phyloP scores from a whole-genome alignment of 2,329 filamentous ascomycete species.

The Ophiostoma perfectum region DNA sequence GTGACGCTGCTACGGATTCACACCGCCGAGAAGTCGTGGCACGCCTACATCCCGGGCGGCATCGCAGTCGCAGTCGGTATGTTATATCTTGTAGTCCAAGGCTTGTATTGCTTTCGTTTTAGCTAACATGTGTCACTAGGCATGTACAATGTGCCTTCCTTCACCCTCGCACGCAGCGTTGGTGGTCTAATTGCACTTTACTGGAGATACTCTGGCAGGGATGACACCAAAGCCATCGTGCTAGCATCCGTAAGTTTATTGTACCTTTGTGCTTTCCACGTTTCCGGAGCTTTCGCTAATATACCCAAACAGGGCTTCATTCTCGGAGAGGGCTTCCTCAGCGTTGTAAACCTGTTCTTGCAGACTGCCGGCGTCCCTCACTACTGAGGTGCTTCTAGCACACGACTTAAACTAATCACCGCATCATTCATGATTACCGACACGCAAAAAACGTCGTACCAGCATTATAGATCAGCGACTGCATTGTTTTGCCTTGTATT shows the following conservation, averaged over 20 bases:
- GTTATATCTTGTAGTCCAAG: constrained; percentile 29
- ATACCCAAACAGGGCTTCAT: constrained; percentile 63
- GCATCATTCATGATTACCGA: neutral
- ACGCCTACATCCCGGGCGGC: constrained; percentile 75
- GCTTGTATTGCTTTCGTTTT: neutral
- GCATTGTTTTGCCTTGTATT: constrained; percentile 1
- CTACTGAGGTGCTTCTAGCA: constrained; percentile 8
- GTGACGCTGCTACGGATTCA: constrained; percentile 67
- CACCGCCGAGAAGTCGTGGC: constrained; percentile 55
- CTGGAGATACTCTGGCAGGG: constrained; percentile 56
- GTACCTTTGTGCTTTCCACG: neutral
- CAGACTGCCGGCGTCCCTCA: constrained; percentile 53
- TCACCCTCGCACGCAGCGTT: constrained; percentile 80
- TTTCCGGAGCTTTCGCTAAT: constrained; percentile 14
- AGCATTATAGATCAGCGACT: constrained; percentile 12
- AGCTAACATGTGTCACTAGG: constrained; percentile 41
- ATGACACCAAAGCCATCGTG: constrained; percentile 78
- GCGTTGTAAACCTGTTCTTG: constrained; percentile 80
- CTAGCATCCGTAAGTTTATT: constrained; percentile 54
- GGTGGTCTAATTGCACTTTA: constrained; percentile 73
- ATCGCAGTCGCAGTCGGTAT: constrained; percentile 90
- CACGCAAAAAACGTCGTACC: neutral
- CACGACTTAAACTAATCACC: too few species aligned
- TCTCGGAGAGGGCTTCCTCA: constrained; percentile 83
- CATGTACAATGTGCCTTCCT: constrained; percentile 97